Conservation (phyloP, 352 stramenopile species). For the Pythium myriotylum region DNA sequence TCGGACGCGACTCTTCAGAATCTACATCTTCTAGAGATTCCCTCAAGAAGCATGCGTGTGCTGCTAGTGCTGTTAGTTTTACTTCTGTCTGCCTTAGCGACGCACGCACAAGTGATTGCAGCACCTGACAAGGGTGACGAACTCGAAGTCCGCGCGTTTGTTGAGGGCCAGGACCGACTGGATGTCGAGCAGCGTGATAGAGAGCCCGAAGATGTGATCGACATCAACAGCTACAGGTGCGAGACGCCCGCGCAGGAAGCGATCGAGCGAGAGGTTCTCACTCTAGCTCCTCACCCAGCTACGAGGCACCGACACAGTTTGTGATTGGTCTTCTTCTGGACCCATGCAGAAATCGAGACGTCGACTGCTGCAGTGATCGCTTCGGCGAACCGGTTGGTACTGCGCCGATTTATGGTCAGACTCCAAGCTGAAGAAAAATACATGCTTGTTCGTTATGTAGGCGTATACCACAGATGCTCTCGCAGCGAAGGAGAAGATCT, state of each 20-base stretch:
- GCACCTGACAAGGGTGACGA: conserved; percentile 71
- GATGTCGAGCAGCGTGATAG: conserved; percentile 41
- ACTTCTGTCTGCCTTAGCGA: not conserved
- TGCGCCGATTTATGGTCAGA: too few relatives aligned
- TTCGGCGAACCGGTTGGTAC: conserved; percentile 86
- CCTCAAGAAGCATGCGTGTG: not conserved
- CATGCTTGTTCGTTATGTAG: too few relatives aligned
- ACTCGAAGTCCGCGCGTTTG: conserved; percentile 58
- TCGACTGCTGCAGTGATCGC: conserved; percentile 76
- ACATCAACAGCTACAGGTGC: conserved; percentile 68
- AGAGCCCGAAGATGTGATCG: conserved; percentile 46
- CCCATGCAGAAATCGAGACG: conserved; percentile 57
- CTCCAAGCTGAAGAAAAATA: too few relatives aligned
- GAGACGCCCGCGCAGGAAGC: conserved; percentile 23
- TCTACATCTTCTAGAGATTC: not conserved
- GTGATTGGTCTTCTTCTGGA: conserved; percentile 83
- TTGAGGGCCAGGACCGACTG: conserved; percentile 45
- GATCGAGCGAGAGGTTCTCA: not conserved
- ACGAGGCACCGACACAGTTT: conserved; percentile 59
- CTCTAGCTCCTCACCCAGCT: conserved; percentile 27
- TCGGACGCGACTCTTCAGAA: too few relatives aligned
- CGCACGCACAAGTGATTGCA: conserved; percentile 52
- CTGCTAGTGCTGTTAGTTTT: not conserved
- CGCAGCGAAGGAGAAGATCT: conserved; percentile 55
- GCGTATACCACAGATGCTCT: conserved; percentile 45